Base-by-base conservation (phyloP, 1,284 basidiomycete species). In the Pholiota adiposa region DNA sequence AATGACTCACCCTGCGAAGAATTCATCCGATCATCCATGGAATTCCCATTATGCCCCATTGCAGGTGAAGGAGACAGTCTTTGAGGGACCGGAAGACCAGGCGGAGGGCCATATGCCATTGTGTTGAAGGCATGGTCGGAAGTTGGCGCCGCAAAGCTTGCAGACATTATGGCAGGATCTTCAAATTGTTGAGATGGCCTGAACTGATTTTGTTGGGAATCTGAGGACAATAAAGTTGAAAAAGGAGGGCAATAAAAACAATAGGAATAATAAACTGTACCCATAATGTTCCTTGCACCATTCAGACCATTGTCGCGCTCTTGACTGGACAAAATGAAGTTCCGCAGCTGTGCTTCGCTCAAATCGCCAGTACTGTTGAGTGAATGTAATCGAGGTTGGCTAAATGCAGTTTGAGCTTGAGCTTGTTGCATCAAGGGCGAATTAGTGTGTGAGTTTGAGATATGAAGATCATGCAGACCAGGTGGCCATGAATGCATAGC, bases 101-200 rank as follows among this genome's bases (percentile, higher is more conserved):
- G 88, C 25, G 87, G 89, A 41, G 88, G 85, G 8, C 85, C 84
- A 66, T 83, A 84, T 12, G 75, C 63, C 66, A 82, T 66, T 7
- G 74, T 75, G 49, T 67, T 60, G 53, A 70, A 72, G 4, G 54
- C 44, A 36, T 65, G 66, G 8, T 73, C 69, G 21, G 67, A 60
- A n/a, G 68, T 52, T 46, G 80, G 75, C 19, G 82, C 77, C 7
- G 80, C 76, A 70, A 90, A 81, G 62, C 85, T 82, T 31, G 88
- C 88, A 46, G 90, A 89, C 89, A 93, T 92, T 59, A 93, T 93
- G 16, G 91, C 90, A 51, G 91, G 90, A 68, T 93, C 90, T 63
- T 78, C 80, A 73, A 91, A 92, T 33, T 81, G 73, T 57, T 72
- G 81, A 58, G 81, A 69, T 44, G 73, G 64, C 62, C 72, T 65